Evolutionary conservation across 2,329 filamentous ascomycete genomes (phyloP).

Genomic region (Scedosporium apiospermum): DNA sequence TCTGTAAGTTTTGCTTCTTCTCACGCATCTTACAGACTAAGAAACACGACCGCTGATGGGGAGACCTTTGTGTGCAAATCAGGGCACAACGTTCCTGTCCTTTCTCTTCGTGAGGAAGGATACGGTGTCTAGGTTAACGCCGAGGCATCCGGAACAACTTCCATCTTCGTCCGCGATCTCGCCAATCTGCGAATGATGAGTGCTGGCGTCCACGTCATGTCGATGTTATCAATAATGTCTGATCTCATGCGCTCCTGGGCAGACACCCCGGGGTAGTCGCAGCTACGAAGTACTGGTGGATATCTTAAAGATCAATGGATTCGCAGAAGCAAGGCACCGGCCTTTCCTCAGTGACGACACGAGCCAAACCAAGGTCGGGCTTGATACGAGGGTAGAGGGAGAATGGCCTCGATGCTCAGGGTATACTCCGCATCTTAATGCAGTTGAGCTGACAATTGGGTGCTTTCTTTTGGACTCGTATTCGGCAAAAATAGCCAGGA

Average conservation of each 20-base stretch:
- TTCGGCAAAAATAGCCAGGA: no score
- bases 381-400: no score
- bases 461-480: no score
- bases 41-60: neutral
- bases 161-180: constrained; percentile 48
- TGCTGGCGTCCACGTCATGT: constrained; percentile 56
- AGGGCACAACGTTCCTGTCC: constrained; percentile 57
- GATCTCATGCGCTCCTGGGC: constrained; percentile 67
- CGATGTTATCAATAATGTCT: constrained; percentile 53
- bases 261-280: constrained; percentile 30
- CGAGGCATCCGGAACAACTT: constrained; percentile 61
- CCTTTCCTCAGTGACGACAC: no score
- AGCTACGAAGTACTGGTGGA: no score
- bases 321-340: no score
- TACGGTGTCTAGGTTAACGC: constrained; percentile 67
- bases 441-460: no score
- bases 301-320: no score
- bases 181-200: constrained; percentile 58
- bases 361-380: no score
- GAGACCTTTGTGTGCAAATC: neutral
- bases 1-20: constrained; percentile 32
- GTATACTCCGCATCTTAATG: no score
- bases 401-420: no score
- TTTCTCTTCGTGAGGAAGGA: constrained; percentile 61
- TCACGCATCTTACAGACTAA: neutral